A percentile compares a stretch with the other conserved stretches of the same genome.
Conservation (phyloP, 2,329 filamentous ascomycete species). For the Cryphonectria nitschkei region DNA sequence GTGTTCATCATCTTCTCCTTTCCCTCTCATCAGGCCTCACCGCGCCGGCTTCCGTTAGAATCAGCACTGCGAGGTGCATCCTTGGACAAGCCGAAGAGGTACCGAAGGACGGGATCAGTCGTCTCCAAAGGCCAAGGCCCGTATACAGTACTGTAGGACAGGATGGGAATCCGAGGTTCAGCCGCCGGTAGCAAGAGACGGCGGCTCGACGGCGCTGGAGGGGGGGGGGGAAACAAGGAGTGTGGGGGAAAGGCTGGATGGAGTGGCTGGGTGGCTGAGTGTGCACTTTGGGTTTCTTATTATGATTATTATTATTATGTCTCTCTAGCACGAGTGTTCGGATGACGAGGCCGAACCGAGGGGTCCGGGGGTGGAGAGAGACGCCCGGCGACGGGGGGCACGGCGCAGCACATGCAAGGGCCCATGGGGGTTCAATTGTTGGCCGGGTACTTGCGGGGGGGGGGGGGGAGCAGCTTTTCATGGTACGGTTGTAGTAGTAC, state of each 20-base stretch:
- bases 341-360: constrained; percentile 8
- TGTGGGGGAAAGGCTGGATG: too few relatives aligned
- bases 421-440: neutral
- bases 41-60: neutral
- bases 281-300: too few relatives aligned
- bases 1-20: neutral
- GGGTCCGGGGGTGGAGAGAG: neutral
- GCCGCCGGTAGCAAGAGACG: constrained; percentile 24
- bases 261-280: neutral
- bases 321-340: neutral
- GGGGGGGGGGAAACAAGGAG: neutral
- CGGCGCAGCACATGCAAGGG: constrained; percentile 13
- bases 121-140: neutral
- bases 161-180: constrained; percentile 21
- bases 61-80: neutral
- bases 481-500: too few relatives aligned
- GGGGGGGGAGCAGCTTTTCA: too few relatives aligned
- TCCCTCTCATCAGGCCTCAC: neutral
- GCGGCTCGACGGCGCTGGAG: constrained; percentile 24
- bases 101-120: neutral
- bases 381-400: constrained; percentile 9
- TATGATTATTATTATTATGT: too few relatives aligned
- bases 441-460: too few relatives aligned
- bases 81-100: constrained; percentile 1
- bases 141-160: neutral